phyloP scores from a whole-genome alignment of 192 early-diverging fungal genomes.

The Entophlyctis helioformis region DNA sequence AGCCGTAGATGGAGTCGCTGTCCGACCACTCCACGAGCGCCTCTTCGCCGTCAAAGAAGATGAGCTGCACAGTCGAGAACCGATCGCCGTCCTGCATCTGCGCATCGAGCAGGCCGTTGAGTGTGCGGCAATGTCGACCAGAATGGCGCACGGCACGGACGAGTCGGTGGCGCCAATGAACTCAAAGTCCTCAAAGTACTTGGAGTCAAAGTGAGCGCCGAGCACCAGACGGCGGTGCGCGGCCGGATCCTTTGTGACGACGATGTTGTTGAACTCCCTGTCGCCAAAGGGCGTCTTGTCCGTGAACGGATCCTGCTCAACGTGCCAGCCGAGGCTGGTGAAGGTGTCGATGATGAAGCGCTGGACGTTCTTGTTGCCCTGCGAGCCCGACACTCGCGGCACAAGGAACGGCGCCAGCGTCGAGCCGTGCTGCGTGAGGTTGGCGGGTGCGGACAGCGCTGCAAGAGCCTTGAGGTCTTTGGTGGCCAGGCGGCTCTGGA shows the following conservation, averaged over 20 bases:
- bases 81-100: not conserved
- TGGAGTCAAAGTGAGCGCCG: constrained; percentile 90
- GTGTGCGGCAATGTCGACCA: constrained; percentile 69
- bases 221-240: constrained; percentile 64
- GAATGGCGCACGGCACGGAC: constrained; percentile 78
- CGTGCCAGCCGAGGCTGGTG: constrained; percentile 55
- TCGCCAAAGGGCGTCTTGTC: constrained; percentile 65
- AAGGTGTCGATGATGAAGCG: constrained; percentile 57
- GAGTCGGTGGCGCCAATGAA: constrained; percentile 90
- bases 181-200: constrained; percentile 47
- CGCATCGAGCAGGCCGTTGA: constrained; percentile 51
- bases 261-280: constrained; percentile 72
- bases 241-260: constrained; percentile 75
- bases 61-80: constrained; percentile 64
- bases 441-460: too few species aligned
- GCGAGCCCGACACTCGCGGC: constrained; percentile 67
- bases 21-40: constrained; percentile 65
- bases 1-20: constrained; percentile 83
- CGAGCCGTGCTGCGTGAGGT: too few species aligned
- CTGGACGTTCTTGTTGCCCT: constrained; percentile 55
- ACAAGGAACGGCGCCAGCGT: constrained; percentile 59
- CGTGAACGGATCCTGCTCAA: constrained; percentile 70
- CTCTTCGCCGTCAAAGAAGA: constrained; percentile 98
- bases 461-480: too few species aligned
- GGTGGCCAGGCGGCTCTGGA: too few species aligned